Percentiles rank a stretch among this genome's conserved stretches.
These are phyloP conservation scores for Lycium ferocissimum DNA, from an alignment of 257 asterid genomes.

Conservation along the genomic window DNA sequence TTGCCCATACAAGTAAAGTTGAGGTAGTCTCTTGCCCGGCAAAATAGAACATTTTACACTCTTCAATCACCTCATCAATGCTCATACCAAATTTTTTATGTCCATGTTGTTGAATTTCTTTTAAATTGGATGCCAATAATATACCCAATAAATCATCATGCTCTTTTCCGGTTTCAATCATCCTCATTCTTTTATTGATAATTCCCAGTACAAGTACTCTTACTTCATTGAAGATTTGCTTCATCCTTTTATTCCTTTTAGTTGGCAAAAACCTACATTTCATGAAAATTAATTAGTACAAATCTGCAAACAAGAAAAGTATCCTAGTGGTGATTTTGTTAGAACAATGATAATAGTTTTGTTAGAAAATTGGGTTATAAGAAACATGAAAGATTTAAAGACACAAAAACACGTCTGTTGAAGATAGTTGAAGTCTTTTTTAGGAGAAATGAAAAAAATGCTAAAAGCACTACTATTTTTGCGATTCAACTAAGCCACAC, in stretches of 20 bases:
- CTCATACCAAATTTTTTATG: slow-evolving; percentile 34
- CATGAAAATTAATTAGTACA: background rate
- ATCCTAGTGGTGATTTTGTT: background rate
- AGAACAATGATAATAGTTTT: background rate
- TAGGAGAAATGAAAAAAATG: background rate
- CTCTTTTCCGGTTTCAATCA: slow-evolving; percentile 28
- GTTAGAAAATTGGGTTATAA: background rate
- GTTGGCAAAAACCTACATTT: slow-evolving; percentile 33
- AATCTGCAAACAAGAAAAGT: background rate
- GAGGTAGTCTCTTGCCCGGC: slow-evolving; percentile 46
- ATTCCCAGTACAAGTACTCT: slow-evolving; percentile 5
- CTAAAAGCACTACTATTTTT: background rate
- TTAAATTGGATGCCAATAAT: slow-evolving; percentile 35
- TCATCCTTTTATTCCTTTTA: slow-evolving; percentile 35
- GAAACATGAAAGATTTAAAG: background rate
- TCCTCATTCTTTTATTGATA: slow-evolving; percentile 30
- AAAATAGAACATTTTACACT: slow-evolving; percentile 46
- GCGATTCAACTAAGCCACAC: background rate
- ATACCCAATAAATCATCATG: slow-evolving; percentile 40
- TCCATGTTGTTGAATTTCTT: slow-evolving; percentile 36
- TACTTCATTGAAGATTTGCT: slow-evolving; percentile 32
- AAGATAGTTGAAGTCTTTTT: background rate
- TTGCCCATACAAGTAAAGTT: slow-evolving; percentile 39
- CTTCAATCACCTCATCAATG: slow-evolving; percentile 42
- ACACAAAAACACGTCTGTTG: background rate